These are phyloP conservation scores for Saturnispora kantuleensis DNA, from an alignment of 805 yeast species.

Conservation along the genomic window DNA sequence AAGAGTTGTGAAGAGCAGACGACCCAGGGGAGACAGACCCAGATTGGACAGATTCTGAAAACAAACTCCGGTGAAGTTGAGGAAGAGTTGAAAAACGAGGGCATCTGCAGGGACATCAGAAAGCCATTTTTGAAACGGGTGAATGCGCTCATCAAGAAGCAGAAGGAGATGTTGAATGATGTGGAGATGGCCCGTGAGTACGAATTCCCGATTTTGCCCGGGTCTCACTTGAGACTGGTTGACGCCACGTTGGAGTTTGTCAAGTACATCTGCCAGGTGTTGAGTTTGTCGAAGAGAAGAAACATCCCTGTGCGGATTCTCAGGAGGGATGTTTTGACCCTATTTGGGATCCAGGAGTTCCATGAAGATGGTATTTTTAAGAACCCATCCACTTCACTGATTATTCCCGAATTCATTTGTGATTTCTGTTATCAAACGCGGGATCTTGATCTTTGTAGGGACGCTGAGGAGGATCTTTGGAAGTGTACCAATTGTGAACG, in stretches of 20 bases:
- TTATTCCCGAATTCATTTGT: conserved; percentile 63
- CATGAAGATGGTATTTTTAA: conserved; percentile 60
- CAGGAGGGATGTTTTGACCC: conserved; percentile 59
- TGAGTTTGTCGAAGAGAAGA: conserved; percentile 53
- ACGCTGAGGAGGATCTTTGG: conserved; percentile 44
- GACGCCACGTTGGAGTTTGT: conserved; percentile 77
- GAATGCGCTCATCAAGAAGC: conserved; percentile 53
- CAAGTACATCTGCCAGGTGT: conserved; percentile 63
- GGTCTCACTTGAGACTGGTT: conserved; percentile 46
- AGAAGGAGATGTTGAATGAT: conserved; percentile 62
- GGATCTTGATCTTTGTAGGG: conserved; percentile 77
- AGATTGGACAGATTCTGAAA: conserved; percentile 45
- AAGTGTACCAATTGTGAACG: conserved; percentile 57
- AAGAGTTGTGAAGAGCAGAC: conserved; percentile 7
- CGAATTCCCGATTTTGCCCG: conserved; percentile 67
- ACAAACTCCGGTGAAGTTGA: conserved; percentile 27
- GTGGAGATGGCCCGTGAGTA: conserved; percentile 57
- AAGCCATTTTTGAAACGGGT: conserved; percentile 58
- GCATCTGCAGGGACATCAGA: conserved; percentile 48
- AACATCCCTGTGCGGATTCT: conserved; percentile 64
- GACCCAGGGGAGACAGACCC: conserved; percentile 42
- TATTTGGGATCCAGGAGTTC: conserved; percentile 80
- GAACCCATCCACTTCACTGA: conserved; percentile 66
- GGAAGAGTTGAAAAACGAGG: conserved; percentile 23
- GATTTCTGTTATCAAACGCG: conserved; percentile 64